Evolutionary conservation across 1,139 yeast species (phyloP), one percentile per base, ranked within the genome.

Genomic region (Suhomyces bolitotheri): DNA sequence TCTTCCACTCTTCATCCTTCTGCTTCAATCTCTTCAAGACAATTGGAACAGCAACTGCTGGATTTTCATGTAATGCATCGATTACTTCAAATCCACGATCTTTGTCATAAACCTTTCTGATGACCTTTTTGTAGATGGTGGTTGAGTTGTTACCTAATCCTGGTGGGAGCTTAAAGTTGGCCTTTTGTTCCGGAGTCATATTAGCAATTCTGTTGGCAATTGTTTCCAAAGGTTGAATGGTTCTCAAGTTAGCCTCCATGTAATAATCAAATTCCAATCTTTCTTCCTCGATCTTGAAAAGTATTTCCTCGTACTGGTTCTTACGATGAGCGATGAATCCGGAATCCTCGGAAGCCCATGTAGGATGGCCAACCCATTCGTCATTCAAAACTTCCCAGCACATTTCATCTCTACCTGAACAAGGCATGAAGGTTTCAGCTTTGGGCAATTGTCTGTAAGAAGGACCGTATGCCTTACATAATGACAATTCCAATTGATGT

Each of bases 321-420:
- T 94, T 92, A 50, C 97, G 80, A 60, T 94, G 98, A 12, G 98
- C 96, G 56, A 92, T 90, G 55, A 90, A 92, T 0, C 98, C 98
- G 16, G 96, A 87, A 58, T 94, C 98, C 61, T 92, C 98, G 1
- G 97, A 90, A 1, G 97, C 98, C 98, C 98, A 94, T 5, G 96
- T 95, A 24, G 99, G 99, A 61, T 90, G 97, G 3, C 97, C 97
- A 16, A 92, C 97, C 97, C 97, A 94, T 62, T 92, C 97, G 58
- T 92, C 98, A 60, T 92, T 92, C 50, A 94, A 73, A 16, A 92
- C 96, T 58, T 92, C 97, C 97, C 97, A 90, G 58, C 98, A 94
- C 94, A 94, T 87, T 54, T 90, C 97, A 60, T 94, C 99, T 50
- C 98, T 78, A 16, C 98, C 98, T 7, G 96, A 87, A 54, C 97